phyloP scores from a whole-genome alignment of 169 alveolate genomes.

The Eimeria sp. region DNA sequence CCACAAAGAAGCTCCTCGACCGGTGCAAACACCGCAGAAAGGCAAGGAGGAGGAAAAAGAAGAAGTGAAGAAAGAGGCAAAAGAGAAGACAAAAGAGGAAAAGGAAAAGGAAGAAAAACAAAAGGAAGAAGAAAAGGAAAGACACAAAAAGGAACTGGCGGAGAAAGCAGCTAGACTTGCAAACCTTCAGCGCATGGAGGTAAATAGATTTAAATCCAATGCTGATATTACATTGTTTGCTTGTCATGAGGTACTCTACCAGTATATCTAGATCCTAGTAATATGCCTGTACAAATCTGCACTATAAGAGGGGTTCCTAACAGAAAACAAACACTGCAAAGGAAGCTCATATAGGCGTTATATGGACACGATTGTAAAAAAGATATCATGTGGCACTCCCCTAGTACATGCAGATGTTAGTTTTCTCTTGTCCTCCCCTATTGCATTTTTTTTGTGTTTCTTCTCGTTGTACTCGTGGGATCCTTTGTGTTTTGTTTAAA shows the following conservation, averaged over 20 bases:
- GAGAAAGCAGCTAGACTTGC: conserved; percentile 28
- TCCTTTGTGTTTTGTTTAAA: too few species aligned
- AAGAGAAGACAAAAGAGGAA: neutral
- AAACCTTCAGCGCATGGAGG: conserved; percentile 61
- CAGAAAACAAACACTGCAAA: too few species aligned
- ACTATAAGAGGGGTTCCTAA: too few species aligned
- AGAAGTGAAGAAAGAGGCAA: neutral
- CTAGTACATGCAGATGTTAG: too few species aligned
- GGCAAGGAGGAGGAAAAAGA: neutral
- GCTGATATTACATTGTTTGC: neutral
- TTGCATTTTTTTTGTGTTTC: too few species aligned
- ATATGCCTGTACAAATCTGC: too few species aligned
- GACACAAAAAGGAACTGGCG: conserved; percentile 6
- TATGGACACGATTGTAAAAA: too few species aligned
- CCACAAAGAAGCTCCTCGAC: neutral
- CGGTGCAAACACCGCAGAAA: neutral
- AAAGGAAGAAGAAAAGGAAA: too few species aligned
- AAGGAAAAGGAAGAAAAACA: neutral
- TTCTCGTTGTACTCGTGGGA: neutral
- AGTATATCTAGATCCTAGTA: too few species aligned
- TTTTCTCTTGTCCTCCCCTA: too few species aligned
- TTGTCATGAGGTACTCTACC: neutral
- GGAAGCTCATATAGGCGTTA: too few species aligned
- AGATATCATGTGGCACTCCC: too few species aligned
- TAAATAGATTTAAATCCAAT: neutral